phyloP scores from a whole-genome alignment of 164 flowering plant genomes.

The Magnolia kwangsiensis region DNA sequence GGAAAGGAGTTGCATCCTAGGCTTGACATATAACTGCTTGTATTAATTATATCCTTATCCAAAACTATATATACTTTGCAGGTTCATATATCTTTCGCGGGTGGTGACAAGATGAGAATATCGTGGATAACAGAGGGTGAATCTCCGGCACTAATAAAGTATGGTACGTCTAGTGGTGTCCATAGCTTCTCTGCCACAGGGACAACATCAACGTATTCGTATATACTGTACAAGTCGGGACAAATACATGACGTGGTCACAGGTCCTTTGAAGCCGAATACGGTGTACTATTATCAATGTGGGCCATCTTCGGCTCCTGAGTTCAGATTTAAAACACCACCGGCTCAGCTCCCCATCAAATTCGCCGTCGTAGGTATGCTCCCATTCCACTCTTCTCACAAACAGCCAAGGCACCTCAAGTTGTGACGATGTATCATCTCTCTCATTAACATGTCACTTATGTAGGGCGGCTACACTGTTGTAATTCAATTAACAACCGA shows the following conservation, averaged over 20 bases:
- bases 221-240: constrained; percentile 45
- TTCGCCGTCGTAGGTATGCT: constrained; percentile 48
- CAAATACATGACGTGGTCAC: constrained; percentile 51
- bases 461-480: too few relatives aligned
- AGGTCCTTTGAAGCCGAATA: constrained; percentile 52
- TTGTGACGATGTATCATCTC: too few relatives aligned
- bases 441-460: not conserved
- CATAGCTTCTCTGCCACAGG: constrained; percentile 37
- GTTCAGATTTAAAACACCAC: constrained; percentile 63
- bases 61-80: constrained; percentile 14
- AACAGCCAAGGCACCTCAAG: not conserved
- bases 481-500: too few relatives aligned
- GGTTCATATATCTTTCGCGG: constrained; percentile 79
- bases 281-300: constrained; percentile 48
- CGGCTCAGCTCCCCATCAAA: constrained; percentile 55
- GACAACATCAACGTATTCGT: constrained; percentile 35
- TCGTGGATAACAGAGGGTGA: constrained; percentile 55
- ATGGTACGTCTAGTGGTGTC: constrained; percentile 45
- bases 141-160: constrained; percentile 40
- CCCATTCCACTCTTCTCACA: not conserved
- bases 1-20: not conserved
- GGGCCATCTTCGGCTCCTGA: constrained; percentile 24
- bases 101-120: constrained; percentile 67
- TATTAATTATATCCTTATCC: not conserved
- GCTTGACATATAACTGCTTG: not conserved